Conservation (phyloP, 306 rosid genomes). For the Vigna nakashimae region DNA sequence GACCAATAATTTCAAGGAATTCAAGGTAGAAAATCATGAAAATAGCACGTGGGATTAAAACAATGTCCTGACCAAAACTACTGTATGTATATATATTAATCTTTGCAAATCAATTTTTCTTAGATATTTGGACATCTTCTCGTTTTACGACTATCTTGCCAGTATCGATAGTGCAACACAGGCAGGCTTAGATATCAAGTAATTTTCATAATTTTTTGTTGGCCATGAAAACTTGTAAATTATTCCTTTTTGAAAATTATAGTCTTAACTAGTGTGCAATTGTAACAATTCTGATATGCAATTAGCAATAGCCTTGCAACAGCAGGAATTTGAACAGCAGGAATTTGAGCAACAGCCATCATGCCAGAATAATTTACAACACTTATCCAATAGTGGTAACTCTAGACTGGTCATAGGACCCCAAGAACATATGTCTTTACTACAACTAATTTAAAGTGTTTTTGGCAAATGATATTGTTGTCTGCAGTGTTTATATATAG, state of each 20-base stretch:
- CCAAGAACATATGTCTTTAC: conserved; percentile 59
- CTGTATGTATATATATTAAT: conserved; percentile 55
- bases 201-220: conserved; percentile 51
- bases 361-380: conserved; percentile 70
- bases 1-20: conserved; percentile 93
- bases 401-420: conserved; percentile 92
- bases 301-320: conserved; percentile 96
- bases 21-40: conserved; percentile 75
- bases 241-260: conserved; percentile 21
- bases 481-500: background rate
- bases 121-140: conserved; percentile 39
- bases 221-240: background rate
- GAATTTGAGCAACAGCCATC: conserved; percentile 91
- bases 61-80: conserved; percentile 82
- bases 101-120: conserved; percentile 30
- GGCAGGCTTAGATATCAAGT: conserved; percentile 78
- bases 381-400: conserved; percentile 55
- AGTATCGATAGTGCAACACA: conserved; percentile 80
- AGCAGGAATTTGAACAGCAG: conserved; percentile 93
- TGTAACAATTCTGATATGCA: conserved; percentile 88
- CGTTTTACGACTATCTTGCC: conserved; percentile 90
- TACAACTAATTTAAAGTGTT: background rate
- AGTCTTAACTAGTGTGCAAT: conserved; percentile 26
- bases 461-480: background rate
- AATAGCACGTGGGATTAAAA: conserved; percentile 79